Conservation (phyloP, 257 asterid genomes). For the Capsicum pubescens region DNA sequence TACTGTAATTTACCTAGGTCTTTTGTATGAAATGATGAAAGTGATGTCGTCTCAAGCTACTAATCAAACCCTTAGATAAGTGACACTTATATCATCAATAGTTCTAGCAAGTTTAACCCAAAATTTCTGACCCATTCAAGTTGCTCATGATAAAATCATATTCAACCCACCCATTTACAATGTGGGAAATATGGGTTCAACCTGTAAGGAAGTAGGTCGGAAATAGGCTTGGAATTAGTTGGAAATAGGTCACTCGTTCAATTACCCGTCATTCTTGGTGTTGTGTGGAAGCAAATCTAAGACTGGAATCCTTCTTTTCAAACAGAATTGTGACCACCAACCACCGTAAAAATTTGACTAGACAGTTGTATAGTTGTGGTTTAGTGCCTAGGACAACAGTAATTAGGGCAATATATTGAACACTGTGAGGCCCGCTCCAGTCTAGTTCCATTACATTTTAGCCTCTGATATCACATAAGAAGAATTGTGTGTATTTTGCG, state of each 20-base stretch:
- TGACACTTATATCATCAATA: background rate
- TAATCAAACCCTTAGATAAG: background rate
- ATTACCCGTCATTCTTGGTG: background rate
- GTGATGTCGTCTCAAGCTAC: background rate
- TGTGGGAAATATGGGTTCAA: background rate
- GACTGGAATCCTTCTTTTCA: background rate
- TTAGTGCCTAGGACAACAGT: background rate
- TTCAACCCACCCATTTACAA: background rate
- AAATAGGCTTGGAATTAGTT: background rate
- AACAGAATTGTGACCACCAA: background rate
- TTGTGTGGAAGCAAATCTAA: background rate
- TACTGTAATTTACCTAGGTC: background rate
- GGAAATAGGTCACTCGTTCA: background rate
- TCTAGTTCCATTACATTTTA: background rate
- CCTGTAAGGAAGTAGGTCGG: background rate
- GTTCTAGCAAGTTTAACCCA: background rate
- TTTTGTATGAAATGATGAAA: background rate
- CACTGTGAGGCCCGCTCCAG: background rate
- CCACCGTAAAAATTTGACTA: background rate
- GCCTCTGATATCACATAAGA: background rate
- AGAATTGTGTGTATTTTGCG: background rate
- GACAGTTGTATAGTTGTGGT: background rate
- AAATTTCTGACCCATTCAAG: background rate
- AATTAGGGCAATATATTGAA: background rate
- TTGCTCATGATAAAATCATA: background rate